A percentile compares a stretch with the other conserved stretches of the same genome.
These are phyloP conservation scores for Rhynchosporium graminicola DNA, from an alignment of 2,329 filamentous ascomycete species.

Conservation along the genomic window DNA sequence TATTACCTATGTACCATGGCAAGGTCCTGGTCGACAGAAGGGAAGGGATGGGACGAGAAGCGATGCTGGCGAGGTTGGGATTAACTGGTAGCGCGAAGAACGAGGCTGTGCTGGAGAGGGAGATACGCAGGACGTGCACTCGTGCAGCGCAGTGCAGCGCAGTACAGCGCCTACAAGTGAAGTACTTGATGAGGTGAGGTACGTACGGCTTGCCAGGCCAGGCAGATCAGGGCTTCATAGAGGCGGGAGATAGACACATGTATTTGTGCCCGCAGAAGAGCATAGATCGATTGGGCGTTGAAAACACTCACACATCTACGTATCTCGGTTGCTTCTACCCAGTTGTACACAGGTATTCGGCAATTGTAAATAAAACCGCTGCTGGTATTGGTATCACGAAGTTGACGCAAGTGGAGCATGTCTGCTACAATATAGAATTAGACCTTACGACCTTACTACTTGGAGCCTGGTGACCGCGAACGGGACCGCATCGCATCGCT, in stretches of 20 bases:
- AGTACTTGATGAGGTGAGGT: too few species aligned
- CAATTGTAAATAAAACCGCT: too few species aligned
- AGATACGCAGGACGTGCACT: not conserved
- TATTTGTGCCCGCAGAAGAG: constrained; percentile 3
- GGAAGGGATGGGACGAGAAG: not conserved
- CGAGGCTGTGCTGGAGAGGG: constrained; percentile 11
- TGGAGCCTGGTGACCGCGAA: constrained; percentile 3
- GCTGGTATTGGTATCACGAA: not conserved
- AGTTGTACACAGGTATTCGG: too few species aligned
- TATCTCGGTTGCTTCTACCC: too few species aligned
- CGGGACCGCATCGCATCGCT: not conserved
- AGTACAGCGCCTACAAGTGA: not conserved
- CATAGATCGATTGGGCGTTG: not conserved
- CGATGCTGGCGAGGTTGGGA: not conserved
- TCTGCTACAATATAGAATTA: constrained; percentile 8
- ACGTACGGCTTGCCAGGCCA: not conserved
- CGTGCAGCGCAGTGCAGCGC: constrained; percentile 12
- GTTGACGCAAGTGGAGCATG: not conserved
- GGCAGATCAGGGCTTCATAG: constrained; percentile 11
- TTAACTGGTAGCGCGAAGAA: constrained; percentile 5
- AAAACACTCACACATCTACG: too few species aligned
- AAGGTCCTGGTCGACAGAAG: constrained; percentile 7
- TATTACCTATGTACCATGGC: not conserved
- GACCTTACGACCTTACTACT: constrained; percentile 11
- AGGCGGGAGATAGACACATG: not conserved